phyloP scores from a whole-genome alignment of 805 yeast genomes.

The Candida golubevii region DNA sequence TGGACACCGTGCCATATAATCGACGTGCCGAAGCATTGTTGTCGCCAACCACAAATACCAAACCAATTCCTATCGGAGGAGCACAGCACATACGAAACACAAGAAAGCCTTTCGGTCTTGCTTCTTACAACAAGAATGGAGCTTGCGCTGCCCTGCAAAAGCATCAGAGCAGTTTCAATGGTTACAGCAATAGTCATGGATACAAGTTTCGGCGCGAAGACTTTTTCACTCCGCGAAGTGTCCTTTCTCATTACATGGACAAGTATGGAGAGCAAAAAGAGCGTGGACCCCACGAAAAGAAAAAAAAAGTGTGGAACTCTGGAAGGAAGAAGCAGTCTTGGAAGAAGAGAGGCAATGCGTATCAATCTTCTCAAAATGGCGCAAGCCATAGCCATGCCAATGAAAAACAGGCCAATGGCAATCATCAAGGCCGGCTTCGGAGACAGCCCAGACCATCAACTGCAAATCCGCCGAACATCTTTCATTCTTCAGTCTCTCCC shows the following conservation, averaged over 20 bases:
- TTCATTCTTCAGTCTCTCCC: conserved; percentile 1
- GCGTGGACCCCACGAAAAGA: conserved; percentile 16
- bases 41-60: conserved; percentile 33
- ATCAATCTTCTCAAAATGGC: conserved; percentile 1
- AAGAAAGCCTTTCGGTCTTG: conserved; percentile 61
- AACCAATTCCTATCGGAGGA: conserved; percentile 39
- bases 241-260: conserved; percentile 66
- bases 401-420: conserved; percentile 1
- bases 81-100: conserved; percentile 35
- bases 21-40: conserved; percentile 42
- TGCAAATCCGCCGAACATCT: background rate
- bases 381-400: background rate
- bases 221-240: conserved; percentile 74
- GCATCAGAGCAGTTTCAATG: conserved; percentile 7
- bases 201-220: conserved; percentile 58
- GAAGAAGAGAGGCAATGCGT: conserved; percentile 19
- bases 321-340: conserved; percentile 24
- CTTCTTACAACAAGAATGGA: conserved; percentile 44
- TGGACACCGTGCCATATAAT: conserved; percentile 27
- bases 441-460: conserved; percentile 8
- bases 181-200: conserved; percentile 8
- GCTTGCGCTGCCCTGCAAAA: conserved; percentile 5
- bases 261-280: conserved; percentile 47
- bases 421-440: conserved; percentile 4
- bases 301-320: conserved; percentile 16